These are phyloP conservation scores for Centaurea solstitialis DNA, from an alignment of 129 eudicot species.

Conservation along the genomic window DNA sequence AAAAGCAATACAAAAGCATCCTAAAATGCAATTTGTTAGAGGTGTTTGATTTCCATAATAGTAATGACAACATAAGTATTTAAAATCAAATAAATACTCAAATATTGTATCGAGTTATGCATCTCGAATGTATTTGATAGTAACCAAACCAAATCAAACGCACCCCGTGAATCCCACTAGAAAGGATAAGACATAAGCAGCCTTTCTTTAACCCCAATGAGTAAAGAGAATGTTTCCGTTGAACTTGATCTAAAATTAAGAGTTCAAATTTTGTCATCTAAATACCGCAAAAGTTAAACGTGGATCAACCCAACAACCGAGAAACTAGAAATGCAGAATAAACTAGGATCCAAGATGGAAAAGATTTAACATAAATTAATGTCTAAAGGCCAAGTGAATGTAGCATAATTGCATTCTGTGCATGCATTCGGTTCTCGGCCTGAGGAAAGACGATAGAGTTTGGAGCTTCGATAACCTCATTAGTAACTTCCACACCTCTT, in stretches of 20 bases:
- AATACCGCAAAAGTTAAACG: conserved; percentile 11
- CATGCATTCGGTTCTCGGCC: conserved; percentile 98
- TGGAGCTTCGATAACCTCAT: conserved; percentile 78
- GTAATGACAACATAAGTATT: too few relatives aligned
- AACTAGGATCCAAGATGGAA: background rate
- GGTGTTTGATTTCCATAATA: background rate
- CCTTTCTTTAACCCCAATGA: background rate
- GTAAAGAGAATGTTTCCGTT: background rate
- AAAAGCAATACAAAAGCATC: background rate
- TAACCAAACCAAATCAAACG: background rate
- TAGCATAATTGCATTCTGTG: conserved; percentile 97
- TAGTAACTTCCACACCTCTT: conserved; percentile 87
- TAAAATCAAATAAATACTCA: background rate
- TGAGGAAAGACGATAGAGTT: conserved; percentile 91
- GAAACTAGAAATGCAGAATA: conserved; percentile 3
- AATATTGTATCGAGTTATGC: background rate
- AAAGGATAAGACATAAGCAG: background rate
- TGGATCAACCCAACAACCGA: conserved; percentile 12
- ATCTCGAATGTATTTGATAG: background rate
- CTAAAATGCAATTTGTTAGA: background rate
- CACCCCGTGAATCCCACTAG: background rate
- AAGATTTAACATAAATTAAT: background rate
- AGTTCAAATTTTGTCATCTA: background rate
- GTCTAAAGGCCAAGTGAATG: conserved; percentile 66
- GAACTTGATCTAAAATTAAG: background rate